phyloP scores from a whole-genome alignment of 768 basidiomycete genomes.

The Boletus vermiculosoides region DNA sequence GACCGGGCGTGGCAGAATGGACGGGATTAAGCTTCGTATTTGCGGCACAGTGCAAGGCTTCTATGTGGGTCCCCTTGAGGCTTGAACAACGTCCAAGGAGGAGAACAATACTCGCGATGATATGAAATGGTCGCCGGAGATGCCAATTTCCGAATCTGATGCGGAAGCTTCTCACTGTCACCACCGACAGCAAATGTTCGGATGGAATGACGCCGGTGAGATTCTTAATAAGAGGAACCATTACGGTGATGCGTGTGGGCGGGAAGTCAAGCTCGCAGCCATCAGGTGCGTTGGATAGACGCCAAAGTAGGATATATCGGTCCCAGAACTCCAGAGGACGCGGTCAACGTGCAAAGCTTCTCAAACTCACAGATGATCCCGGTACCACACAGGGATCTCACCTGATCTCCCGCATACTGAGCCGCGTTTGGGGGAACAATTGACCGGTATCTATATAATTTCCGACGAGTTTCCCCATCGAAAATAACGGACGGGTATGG shows the following conservation, averaged over 20 bases:
- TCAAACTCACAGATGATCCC: neutral
- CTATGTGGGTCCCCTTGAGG: neutral
- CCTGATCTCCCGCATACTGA: neutral
- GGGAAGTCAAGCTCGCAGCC: neutral
- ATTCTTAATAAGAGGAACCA: neutral
- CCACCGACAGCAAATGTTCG: slow-evolving; percentile 3
- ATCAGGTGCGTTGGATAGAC: neutral
- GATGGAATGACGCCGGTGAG: slow-evolving; percentile 8
- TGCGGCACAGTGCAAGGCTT: neutral
- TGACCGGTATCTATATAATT: neutral
- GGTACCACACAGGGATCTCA: neutral
- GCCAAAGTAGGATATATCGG: neutral
- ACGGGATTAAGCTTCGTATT: neutral
- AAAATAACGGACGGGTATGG: neutral
- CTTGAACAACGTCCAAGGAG: neutral
- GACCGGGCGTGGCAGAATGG: no score
- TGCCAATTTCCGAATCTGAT: slow-evolving; percentile 5
- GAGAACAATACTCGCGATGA: neutral
- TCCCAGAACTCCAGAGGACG: neutral
- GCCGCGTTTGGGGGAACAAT: neutral
- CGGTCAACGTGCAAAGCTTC: neutral
- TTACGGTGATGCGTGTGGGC: neutral
- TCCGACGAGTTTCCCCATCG: neutral
- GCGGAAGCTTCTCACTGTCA: slow-evolving; percentile 3
- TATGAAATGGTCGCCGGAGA: slow-evolving; percentile 5